Evolutionary conservation across 1,139 yeast genomes (phyloP).

Genomic region (Eremothecium sinecaudum): DNA sequence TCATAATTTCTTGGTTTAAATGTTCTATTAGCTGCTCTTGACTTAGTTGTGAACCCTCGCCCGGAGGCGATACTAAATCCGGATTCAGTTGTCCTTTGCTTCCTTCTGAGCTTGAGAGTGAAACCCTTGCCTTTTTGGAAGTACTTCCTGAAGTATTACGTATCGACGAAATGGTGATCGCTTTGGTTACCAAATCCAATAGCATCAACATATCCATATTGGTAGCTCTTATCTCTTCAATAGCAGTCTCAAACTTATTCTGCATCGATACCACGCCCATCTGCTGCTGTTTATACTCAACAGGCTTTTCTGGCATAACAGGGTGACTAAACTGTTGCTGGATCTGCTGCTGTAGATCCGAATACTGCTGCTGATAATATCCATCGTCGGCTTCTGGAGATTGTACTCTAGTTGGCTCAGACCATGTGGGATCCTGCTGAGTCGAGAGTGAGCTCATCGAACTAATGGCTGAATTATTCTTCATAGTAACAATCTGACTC

Average conservation of each 20-base stretch:
- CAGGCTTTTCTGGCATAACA: background rate
- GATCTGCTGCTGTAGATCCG: background rate
- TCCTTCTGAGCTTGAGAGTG: too few relatives aligned
- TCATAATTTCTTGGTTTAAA: conserved; percentile 12
- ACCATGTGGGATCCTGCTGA: conserved; percentile 5
- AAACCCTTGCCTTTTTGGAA: background rate
- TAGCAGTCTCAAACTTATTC: conserved; percentile 38
- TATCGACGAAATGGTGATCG: conserved; percentile 1
- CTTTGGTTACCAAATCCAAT: conserved; percentile 39
- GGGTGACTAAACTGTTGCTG: background rate
- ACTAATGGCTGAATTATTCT: conserved; percentile 9
- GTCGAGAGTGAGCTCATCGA: conserved; percentile 7
- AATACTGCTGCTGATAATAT: conserved; percentile 1
- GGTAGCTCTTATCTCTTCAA: conserved; percentile 39
- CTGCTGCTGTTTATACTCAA: conserved; percentile 1
- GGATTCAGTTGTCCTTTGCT: background rate
- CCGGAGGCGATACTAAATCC: background rate
- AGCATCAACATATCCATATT: conserved; percentile 43
- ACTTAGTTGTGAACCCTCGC: conserved; percentile 3
- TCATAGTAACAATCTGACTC: conserved; percentile 24
- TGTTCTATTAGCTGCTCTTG: conserved; percentile 4
- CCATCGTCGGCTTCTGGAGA: background rate
- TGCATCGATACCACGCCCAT: conserved; percentile 24
- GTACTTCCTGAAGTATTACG: background rate
- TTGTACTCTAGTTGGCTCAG: conserved; percentile 2